Evolutionary conservation across 345 rosid genomes (phyloP), one percentile per base, ranked within the genome.

Genomic region (Aegle marmelos): DNA sequence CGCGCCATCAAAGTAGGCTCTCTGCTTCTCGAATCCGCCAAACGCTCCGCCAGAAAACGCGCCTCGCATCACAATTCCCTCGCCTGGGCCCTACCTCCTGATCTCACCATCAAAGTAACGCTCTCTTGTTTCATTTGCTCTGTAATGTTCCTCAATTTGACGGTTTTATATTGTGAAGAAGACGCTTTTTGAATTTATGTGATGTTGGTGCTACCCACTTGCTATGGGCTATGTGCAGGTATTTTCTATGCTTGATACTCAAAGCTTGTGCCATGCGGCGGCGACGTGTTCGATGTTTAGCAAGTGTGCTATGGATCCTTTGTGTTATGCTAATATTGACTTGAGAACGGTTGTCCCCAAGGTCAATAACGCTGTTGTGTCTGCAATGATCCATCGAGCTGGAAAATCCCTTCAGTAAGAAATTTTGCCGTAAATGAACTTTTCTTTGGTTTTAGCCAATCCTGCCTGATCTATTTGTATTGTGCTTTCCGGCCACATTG

Each of bases 221-320:
- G 34, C 21, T 25, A 65, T 39, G 10, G 54, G 63, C 4, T 69
- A 31, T 37, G 28, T 28, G 62, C 81, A 92, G 96, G 94, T 94
- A 16, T 91, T 94, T 80, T 91, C 97, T 14, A 89, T 92, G 94
- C 91, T 94, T 62, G 97, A 94, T 86, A 83, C 95, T 0, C 93
- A 88, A 83, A 92, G 96, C 86, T 82, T 91, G 68, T 89, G 94
- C 84, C 89, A 90, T 78, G 92, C 85, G 33, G 90, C 93, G 7
- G 98, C 89, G 6, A 82, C 93, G 36, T 94, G 97, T 86, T 91
- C 91, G 17, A 79, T 92, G 93, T 94, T 94, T 75, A 83, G 82
- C 83, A 94, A 85, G 76, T 94, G 96, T 81, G 94, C 94, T 0
- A 90, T 89, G 97, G 97, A 94, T 81, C 97, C 92, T 74, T 74